phyloP scores from a whole-genome alignment of 495 filamentous ascomycete genomes.

The Penicillium herquei region DNA sequence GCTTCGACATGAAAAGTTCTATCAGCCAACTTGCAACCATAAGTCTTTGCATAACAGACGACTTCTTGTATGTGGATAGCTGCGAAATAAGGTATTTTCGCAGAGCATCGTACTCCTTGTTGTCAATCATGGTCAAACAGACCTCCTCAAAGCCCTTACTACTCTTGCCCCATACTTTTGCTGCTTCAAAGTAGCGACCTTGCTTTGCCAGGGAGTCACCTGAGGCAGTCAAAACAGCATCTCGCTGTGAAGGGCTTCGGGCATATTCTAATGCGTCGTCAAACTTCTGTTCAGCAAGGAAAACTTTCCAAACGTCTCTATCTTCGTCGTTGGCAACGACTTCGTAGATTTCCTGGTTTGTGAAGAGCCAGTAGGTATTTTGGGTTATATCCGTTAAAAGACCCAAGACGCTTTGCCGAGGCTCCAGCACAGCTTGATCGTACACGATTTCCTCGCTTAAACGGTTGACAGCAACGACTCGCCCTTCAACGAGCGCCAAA shows the following conservation, averaged over 20 bases:
- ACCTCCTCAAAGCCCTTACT: conserved; percentile 97
- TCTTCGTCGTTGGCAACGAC: conserved; percentile 88
- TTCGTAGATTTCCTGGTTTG: conserved; percentile 84
- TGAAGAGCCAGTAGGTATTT: conserved; percentile 97
- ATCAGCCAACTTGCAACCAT: conserved; percentile 96
- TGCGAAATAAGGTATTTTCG: conserved; percentile 88
- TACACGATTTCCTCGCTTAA: conserved; percentile 81
- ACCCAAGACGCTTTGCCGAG: conserved; percentile 72
- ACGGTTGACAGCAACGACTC: conserved; percentile 79
- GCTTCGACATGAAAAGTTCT: conserved; percentile 95
- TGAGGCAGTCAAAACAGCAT: conserved; percentile 83
- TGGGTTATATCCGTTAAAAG: conserved; percentile 86
- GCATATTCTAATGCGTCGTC: conserved; percentile 84
- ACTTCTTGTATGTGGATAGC: conserved; percentile 76
- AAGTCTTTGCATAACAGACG: conserved; percentile 82
- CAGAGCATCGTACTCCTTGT: conserved; percentile 84
- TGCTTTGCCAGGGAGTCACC: conserved; percentile 82
- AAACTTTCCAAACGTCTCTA: conserved; percentile 89
- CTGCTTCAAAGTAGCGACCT: conserved; percentile 80
- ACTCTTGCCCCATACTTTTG: conserved; percentile 87
- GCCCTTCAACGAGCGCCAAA: conserved; percentile 75
- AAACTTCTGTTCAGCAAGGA: conserved; percentile 80
- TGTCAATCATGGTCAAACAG: conserved; percentile 84
- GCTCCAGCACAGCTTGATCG: conserved; percentile 81
- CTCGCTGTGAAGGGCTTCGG: conserved; percentile 67